These are phyloP conservation scores for Solanum pimpinellifolium DNA, from an alignment of 257 asterid species.

Conservation along the genomic window DNA sequence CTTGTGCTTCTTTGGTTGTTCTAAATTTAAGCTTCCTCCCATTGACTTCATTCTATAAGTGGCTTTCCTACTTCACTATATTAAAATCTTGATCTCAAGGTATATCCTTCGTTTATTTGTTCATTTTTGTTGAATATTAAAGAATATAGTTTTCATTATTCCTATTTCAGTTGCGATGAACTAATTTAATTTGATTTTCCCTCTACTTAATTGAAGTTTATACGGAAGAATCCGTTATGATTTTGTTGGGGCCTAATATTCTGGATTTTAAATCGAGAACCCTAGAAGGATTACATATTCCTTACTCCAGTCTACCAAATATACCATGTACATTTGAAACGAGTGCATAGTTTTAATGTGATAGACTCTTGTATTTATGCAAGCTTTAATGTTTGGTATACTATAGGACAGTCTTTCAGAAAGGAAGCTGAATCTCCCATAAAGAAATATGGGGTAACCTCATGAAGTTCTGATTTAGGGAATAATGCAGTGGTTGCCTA, in stretches of 20 bases:
- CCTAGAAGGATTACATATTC: neutral
- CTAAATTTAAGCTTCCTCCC: neutral
- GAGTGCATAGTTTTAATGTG: neutral
- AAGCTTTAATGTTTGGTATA: neutral
- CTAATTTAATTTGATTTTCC: neutral
- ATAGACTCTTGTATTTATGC: neutral
- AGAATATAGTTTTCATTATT: neutral
- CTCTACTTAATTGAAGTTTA: neutral
- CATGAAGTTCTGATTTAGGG: neutral
- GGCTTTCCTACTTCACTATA: neutral
- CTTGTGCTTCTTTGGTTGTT: neutral
- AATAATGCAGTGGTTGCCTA: neutral
- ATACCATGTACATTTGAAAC: neutral
- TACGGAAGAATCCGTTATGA: neutral
- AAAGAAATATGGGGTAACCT: neutral
- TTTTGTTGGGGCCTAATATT: neutral
- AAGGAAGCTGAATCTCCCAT: neutral
- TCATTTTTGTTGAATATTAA: neutral
- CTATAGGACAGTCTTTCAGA: neutral
- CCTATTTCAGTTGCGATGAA: neutral
- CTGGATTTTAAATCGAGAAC: neutral
- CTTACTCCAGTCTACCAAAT: neutral
- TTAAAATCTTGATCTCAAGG: neutral
- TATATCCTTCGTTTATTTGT: neutral
- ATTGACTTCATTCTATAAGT: neutral